Base-by-base conservation (phyloP, 2,329 filamentous ascomycete genomes). In the Metarhizium rileyi region DNA sequence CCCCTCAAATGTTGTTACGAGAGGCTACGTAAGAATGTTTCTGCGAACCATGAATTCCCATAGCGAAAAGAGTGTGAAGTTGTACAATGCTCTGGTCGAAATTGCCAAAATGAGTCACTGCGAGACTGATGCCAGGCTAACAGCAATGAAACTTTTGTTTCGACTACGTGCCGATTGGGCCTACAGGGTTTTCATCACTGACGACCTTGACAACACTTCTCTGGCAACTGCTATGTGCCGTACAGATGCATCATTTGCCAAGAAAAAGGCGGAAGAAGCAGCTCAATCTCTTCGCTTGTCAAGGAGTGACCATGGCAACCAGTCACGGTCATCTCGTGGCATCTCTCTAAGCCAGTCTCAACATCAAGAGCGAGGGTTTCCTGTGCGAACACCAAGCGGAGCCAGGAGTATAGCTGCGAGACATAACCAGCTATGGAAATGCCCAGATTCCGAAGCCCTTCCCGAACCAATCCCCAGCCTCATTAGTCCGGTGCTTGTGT, bases 91-190 rank as follows among this genome's bases (percentile, higher is more conserved):
- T 8, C 67, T 91, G 5, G 68, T 90, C 40, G 72, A 74, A 47
- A 81, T 90, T 56, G 81, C 77, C 5, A 76, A 75, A 55, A 77
- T 77, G 16, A 73, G 72, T 26, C 70, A 74, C 28, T 80, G 77
- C 53, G 84, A 86, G 52, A 71, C 76, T 6, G 83, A 87, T 65
- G 83, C 86, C 47, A 83, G 87, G 6, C 70, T 93, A 25, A 83
- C 82, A 12, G 83, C 84, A 2, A 80, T 90, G 73, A 89, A 87
- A 59, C 68, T 91, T 41, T 71, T 96, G 2, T 91, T 94, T 62
- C 81, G 90, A 41, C 70, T 96, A 27, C 80, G 90, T 51, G 88
- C 89, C 22, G 89, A 95, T 65, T 88, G 86, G 63, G 81, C 85
- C 9, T 81, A 90, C 56, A 78, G 83, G 42, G 77, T 96, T 4